Base-by-base conservation (phyloP, 495 filamentous ascomycete genomes). In the Penicillium silybi region DNA sequence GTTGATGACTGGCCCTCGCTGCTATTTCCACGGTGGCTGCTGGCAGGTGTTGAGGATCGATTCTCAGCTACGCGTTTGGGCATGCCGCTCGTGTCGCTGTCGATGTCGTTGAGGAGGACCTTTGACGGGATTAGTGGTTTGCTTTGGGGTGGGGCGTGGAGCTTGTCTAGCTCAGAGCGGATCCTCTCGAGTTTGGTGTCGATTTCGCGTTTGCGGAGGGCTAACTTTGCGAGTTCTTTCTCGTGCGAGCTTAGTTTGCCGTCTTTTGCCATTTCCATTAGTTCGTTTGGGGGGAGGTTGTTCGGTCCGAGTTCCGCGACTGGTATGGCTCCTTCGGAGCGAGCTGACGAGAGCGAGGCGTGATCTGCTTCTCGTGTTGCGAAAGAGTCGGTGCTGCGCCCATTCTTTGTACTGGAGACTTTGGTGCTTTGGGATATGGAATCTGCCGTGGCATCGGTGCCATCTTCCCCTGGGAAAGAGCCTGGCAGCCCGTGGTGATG, bases 141-240 rank as follows among this genome's bases (percentile, higher is more conserved):
- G 42, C 40, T 50, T 41, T 49, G 77, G 6, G 58, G 53, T 10
- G 68, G 61, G 15, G 75, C 68, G 6, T 68, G 59, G 4, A 72
- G 56, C 52, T 74, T 52, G 62, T 73, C 59, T 60, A 72, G 63
- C 63, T 78, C 58, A 45, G 64, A 22, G 38, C 73, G 70, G 40
- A 76, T 62, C 41, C 71, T 65, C 11, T 80, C 68, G 0, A 95
- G 70, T 58, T 90, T 89, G 35, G 84, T 80, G 18, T 90, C 81
- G 2, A 89, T 73, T 49, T 86, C 84, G 35, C 76, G 77, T 52
- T 86, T 86, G 50, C 85, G 82, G 6, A 85, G 75, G 11, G 88
- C 78, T 1, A 96, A 80, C 54, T 91, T 93, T 35, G 73, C 69
- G 2, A 96, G 76, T 9, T 93, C 88, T 53, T 85, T 87, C 27